Evolutionary conservation across 108 stramenopile species (phyloP).

Genomic region (Skeletonema grethae): DNA sequence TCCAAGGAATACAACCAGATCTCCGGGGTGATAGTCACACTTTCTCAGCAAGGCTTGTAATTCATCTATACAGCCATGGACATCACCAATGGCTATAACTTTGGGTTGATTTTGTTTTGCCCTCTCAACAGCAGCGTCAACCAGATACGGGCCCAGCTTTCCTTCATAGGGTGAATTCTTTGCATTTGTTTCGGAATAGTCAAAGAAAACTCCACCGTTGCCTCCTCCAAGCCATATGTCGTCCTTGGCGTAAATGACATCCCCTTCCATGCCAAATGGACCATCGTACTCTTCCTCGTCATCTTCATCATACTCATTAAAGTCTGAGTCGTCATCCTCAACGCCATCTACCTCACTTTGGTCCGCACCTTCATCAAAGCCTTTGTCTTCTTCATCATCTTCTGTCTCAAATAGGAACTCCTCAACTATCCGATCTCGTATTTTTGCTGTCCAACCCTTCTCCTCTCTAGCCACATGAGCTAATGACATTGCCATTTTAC

Average conservation of each 20-base stretch:
- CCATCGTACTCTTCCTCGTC: slow-evolving; percentile 51
- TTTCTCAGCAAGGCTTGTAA: slow-evolving; percentile 56
- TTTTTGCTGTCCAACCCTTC: slow-evolving; percentile 61
- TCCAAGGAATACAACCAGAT: slow-evolving; percentile 80
- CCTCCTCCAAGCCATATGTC: slow-evolving; percentile 76
- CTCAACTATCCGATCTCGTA: slow-evolving; percentile 71
- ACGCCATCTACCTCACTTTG: slow-evolving; percentile 19
- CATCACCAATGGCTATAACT: slow-evolving; percentile 88
- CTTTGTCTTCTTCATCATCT: slow-evolving; percentile 55
- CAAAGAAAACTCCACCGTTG: slow-evolving; percentile 69
- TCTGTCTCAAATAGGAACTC: slow-evolving; percentile 83
- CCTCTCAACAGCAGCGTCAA: slow-evolving; percentile 71
- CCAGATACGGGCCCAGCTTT: slow-evolving; percentile 64
- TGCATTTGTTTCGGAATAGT: slow-evolving; percentile 62
- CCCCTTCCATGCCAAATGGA: slow-evolving; percentile 65
- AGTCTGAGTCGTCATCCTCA: slow-evolving; percentile 22
- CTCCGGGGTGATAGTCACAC: slow-evolving; percentile 48
- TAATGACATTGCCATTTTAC: slow-evolving; percentile 66
- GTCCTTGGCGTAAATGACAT: slow-evolving; percentile 54
- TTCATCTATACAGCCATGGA: slow-evolving; percentile 86
- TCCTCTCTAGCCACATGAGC: slow-evolving; percentile 71
- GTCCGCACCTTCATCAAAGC: slow-evolving; percentile 10
- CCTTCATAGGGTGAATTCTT: slow-evolving; percentile 66
- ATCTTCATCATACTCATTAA: slow-evolving; percentile 8
- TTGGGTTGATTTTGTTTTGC: slow-evolving; percentile 74